These are phyloP conservation scores for Aspergillus eucalypticola DNA, from an alignment of 2,329 filamentous ascomycete species.

Conservation along the genomic window DNA sequence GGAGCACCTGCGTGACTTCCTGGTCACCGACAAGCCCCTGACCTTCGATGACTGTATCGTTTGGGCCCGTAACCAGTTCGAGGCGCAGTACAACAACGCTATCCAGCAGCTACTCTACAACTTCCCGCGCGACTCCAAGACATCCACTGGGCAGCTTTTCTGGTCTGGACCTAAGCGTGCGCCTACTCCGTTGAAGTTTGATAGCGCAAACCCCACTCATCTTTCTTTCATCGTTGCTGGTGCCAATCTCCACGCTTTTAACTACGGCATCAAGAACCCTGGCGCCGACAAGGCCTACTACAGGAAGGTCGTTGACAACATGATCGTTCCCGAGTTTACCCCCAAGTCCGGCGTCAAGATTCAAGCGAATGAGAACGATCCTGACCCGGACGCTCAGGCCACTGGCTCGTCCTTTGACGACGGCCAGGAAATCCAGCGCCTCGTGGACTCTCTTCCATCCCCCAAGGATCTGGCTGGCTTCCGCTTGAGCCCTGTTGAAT, in stretches of 20 bases:
- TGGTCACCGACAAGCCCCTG: slow-evolving; percentile 87
- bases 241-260: slow-evolving; percentile 93
- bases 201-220: slow-evolving; percentile 80
- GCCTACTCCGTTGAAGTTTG: slow-evolving; percentile 86
- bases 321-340: slow-evolving; percentile 93
- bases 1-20: slow-evolving; percentile 83
- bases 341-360: slow-evolving; percentile 93
- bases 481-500: slow-evolving; percentile 88
- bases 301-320: slow-evolving; percentile 76
- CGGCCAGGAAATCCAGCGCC: slow-evolving; percentile 70
- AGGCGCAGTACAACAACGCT: slow-evolving; percentile 95
- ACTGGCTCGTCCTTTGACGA: slow-evolving; percentile 63
- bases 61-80: slow-evolving; percentile 91
- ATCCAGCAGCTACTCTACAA: slow-evolving; percentile 95
- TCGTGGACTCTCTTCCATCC: slow-evolving; percentile 71
- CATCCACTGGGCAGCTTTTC: slow-evolving; percentile 85
- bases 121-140: slow-evolving; percentile 91
- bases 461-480: slow-evolving; percentile 82
- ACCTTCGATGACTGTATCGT: slow-evolving; percentile 95
- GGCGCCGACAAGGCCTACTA: slow-evolving; percentile 71
- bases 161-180: slow-evolving; percentile 99
- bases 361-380: slow-evolving; percentile 91
- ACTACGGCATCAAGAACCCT: slow-evolving; percentile 93
- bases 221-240: slow-evolving; percentile 84
- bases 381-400: slow-evolving; percentile 77